Evolutionary conservation across 768 basidiomycete species (phyloP).

Genomic region (Naganishia kalamii): DNA sequence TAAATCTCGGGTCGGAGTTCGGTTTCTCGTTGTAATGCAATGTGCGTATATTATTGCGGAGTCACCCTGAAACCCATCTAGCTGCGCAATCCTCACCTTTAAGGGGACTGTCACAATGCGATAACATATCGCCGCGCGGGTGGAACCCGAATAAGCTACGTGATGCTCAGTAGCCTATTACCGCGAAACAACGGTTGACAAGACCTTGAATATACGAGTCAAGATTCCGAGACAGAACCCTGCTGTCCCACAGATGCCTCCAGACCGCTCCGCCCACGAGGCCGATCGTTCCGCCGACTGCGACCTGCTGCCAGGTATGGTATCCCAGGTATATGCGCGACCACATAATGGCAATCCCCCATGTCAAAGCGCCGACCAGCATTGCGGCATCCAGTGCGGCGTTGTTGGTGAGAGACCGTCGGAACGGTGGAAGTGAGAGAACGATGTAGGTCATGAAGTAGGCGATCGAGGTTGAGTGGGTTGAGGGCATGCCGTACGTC

Average conservation of each 20-base stretch:
- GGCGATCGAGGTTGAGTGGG: conserved; percentile 49
- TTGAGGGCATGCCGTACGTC: conserved; percentile 52
- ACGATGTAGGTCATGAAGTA: conserved; percentile 48
- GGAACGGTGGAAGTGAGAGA: conserved; percentile 33
- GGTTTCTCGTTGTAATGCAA: too few relatives aligned
- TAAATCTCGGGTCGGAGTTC: too few relatives aligned
- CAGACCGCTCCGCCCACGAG: conserved; percentile 5
- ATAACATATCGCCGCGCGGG: too few relatives aligned
- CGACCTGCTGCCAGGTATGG: conserved; percentile 38
- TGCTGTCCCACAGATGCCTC: conserved; percentile 7
- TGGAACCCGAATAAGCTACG: too few relatives aligned
- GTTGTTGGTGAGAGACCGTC: background rate
- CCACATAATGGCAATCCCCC: conserved; percentile 32
- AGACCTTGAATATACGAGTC: background rate
- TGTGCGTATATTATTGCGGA: too few relatives aligned
- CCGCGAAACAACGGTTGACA: background rate
- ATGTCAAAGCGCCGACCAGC: background rate
- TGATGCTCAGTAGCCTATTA: background rate
- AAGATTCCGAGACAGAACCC: background rate
- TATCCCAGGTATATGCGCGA: conserved; percentile 40
- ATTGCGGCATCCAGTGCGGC: background rate
- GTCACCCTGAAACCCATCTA: too few relatives aligned
- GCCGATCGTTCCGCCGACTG: conserved; percentile 29
- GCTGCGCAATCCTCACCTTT: too few relatives aligned
- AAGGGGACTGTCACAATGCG: too few relatives aligned